Conservation (phyloP, 2,329 filamentous ascomycete genomes). For the Scopulariopsis brevicaulis region DNA sequence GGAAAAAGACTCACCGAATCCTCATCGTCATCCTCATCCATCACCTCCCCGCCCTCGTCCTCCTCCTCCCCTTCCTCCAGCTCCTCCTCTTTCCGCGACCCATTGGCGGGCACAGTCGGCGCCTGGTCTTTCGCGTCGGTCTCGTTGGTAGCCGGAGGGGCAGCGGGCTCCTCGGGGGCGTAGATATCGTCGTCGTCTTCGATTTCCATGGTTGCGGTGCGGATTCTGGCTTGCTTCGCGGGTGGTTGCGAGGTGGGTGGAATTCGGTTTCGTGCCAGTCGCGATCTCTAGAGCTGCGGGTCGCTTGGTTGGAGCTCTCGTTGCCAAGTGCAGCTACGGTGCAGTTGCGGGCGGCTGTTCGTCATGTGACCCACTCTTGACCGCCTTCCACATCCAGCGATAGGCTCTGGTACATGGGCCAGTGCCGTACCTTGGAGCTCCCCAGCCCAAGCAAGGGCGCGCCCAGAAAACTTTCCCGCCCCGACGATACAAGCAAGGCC, state of each 20-base stretch:
- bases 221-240: not conserved
- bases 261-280: not conserved
- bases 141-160: conserved; percentile 19
- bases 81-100: conserved; percentile 32
- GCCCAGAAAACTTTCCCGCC: not conserved
- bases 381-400: not conserved
- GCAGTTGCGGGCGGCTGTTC: not conserved
- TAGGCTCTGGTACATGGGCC: not conserved
- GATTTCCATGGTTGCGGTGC: conserved; percentile 41
- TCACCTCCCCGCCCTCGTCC: conserved; percentile 43
- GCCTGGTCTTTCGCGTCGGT: conserved; percentile 12
- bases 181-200: conserved; percentile 61
- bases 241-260: not conserved
- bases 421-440: not conserved
- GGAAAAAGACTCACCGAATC: conserved; percentile 28
- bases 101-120: conserved; percentile 5
- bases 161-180: conserved; percentile 43
- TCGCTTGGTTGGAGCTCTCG: not conserved
- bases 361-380: not conserved
- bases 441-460: not conserved
- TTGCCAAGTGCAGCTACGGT: not conserved
- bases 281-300: not conserved
- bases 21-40: conserved; percentile 42
- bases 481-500: not conserved
- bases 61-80: conserved; percentile 55